These are phyloP conservation scores for Phoma sp. DNA, from an alignment of 2,329 filamentous ascomycete species.

Conservation along the genomic window DNA sequence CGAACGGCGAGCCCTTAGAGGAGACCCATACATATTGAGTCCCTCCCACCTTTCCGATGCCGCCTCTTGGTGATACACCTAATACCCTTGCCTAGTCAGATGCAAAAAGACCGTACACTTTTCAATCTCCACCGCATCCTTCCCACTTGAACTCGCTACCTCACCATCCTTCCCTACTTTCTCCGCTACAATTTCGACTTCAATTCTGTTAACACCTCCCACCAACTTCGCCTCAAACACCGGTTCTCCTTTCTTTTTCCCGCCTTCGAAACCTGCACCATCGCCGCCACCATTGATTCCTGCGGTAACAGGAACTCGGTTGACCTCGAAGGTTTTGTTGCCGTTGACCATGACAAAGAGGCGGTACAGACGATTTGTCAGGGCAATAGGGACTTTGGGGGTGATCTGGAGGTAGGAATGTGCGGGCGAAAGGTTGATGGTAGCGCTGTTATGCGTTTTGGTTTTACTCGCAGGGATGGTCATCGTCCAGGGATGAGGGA, in stretches of 20 bases:
- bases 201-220: slow-evolving; percentile 77
- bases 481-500: slow-evolving; percentile 68
- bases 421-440: slow-evolving; percentile 71
- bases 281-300: slow-evolving; percentile 41
- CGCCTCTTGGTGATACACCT: slow-evolving; percentile 8
- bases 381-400: slow-evolving; percentile 68
- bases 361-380: slow-evolving; percentile 76
- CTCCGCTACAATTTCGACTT: slow-evolving; percentile 78
- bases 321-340: slow-evolving; percentile 66
- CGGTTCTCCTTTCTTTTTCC: slow-evolving; percentile 63
- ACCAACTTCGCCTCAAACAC: slow-evolving; percentile 77
- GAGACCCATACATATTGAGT: not conserved
- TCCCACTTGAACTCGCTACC: slow-evolving; percentile 23
- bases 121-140: slow-evolving; percentile 75
- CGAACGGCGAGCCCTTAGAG: not conserved
- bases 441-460: slow-evolving; percentile 74
- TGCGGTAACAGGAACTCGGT: slow-evolving; percentile 58
- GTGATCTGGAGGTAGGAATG: slow-evolving; percentile 76
- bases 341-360: slow-evolving; percentile 77
- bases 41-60: not conserved
- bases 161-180: slow-evolving; percentile 51
- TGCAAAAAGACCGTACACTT: slow-evolving; percentile 79
- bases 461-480: slow-evolving; percentile 70
- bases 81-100: slow-evolving; percentile 58
- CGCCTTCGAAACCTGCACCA: slow-evolving; percentile 35